A percentile compares a stretch with the other conserved stretches of the same genome.
Evolutionary conservation across 176 grass and related monocot genomes (phyloP).

Genomic region (Hordeum vulgare): MorexV3_pseudomolecules_assembly NC_058518.1:445140513-445141012

Average conservation of each 20-base stretch:
- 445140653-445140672: neutral
- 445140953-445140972: constrained; percentile 45
- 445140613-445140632: neutral
- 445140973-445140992: constrained; percentile 62
- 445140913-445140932: constrained; percentile 69
- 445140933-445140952: constrained; percentile 55
- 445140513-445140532: too few species aligned
- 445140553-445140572: too few species aligned
- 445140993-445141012: constrained; percentile 21
- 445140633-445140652: neutral
- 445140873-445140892: constrained; percentile 69
- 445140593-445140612: neutral
- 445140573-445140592: too few species aligned
- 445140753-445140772: neutral
- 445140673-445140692: neutral
- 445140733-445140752: neutral
- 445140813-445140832: neutral
- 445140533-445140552: too few species aligned
- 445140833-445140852: constrained; percentile 45
- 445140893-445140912: constrained; percentile 81
- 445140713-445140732: neutral
- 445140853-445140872: constrained; percentile 71
- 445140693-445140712: constrained; percentile 21
- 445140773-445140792: neutral
- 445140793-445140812: neutral